A percentile compares a stretch with the other conserved stretches of the same genome.
Evolutionary conservation across 306 rosid species (phyloP).

Genomic region (Vachellia collinsii): DNA sequence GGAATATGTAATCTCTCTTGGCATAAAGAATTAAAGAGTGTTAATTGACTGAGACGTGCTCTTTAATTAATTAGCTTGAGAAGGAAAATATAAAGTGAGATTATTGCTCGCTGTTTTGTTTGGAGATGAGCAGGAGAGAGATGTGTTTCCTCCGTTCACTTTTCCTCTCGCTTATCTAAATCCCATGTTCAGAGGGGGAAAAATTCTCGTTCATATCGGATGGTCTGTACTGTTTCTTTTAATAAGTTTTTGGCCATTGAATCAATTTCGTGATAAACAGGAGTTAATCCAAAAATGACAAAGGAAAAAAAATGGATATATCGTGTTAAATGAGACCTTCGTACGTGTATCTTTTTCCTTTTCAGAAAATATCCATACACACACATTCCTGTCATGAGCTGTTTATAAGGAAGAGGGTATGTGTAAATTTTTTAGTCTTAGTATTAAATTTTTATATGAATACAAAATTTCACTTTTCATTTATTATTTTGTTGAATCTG

Average conservation of each 20-base stretch:
- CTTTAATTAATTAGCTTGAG: not conserved
- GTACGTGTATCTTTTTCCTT: not conserved
- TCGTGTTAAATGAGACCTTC: not conserved
- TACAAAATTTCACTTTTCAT: too few species aligned
- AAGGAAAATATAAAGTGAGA: not conserved
- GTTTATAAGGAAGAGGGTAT: too few species aligned
- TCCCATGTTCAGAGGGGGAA: not conserved
- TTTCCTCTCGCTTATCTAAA: not conserved
- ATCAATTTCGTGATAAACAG: not conserved
- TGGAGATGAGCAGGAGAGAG: not conserved
- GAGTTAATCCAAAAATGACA: not conserved
- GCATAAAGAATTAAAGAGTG: not conserved
- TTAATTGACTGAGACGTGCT: not conserved
- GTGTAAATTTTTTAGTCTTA: too few species aligned
- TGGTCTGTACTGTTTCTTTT: not conserved
- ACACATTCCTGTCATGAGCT: too few species aligned
- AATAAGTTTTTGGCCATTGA: not conserved
- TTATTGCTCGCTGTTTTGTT: not conserved
- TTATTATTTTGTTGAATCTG: too few species aligned
- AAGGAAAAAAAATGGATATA: not conserved
- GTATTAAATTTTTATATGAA: too few species aligned
- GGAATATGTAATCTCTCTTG: not conserved
- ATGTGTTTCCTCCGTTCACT: not conserved
- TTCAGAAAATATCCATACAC: not conserved
- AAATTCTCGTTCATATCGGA: not conserved